Conservation (phyloP, 2,329 filamentous ascomycete genomes). For the Colletotrichum cuscutae region DNA sequence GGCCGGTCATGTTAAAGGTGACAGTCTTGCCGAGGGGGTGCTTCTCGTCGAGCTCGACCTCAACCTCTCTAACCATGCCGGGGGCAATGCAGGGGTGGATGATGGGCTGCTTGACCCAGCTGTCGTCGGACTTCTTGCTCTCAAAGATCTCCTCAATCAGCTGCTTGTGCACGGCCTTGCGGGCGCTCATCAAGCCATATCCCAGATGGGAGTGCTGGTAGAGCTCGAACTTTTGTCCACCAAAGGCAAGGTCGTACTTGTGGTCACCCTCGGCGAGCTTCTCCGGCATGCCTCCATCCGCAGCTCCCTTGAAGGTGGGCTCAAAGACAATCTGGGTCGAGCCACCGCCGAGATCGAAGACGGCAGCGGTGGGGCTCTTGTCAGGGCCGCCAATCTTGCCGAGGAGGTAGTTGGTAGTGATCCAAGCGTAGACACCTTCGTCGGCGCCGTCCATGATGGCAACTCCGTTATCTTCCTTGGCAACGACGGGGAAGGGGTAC, state of each 20-base stretch:
- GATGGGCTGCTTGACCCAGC: constrained; percentile 78
- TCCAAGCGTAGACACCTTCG: constrained; percentile 98
- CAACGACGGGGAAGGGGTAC: constrained; percentile 95
- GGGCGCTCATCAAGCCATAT: constrained; percentile 95
- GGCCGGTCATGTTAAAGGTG: constrained; percentile 89
- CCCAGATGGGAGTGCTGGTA: constrained; percentile 99
- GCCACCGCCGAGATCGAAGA: constrained; percentile 96
- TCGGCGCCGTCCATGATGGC: constrained; percentile 98
- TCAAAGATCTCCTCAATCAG: constrained; percentile 79
- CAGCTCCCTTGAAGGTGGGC: constrained; percentile 84
- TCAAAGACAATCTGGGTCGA: constrained; percentile 99
- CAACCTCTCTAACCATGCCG: constrained; percentile 79
- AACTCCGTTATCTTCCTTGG: constrained; percentile 85
- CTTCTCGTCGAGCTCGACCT: constrained; percentile 74
- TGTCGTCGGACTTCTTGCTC: constrained; percentile 66
- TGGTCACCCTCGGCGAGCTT: constrained; percentile 90
- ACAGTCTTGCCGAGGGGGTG: constrained; percentile 73
- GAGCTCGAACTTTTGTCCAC: constrained; percentile 88
- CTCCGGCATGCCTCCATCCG: constrained; percentile 83
- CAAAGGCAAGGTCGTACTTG: constrained; percentile 92
- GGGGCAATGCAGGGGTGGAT: constrained; percentile 88
- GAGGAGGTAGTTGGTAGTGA: constrained; percentile 97
- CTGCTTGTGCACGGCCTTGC: constrained; percentile 82
- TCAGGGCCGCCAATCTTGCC: constrained; percentile 97
- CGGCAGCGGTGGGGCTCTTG: constrained; percentile 88